Evolutionary conservation across 148 eudicot genomes (phyloP), one percentile per base, ranked within the genome.

Genomic region (Camellia lanceoleosa): DNA sequence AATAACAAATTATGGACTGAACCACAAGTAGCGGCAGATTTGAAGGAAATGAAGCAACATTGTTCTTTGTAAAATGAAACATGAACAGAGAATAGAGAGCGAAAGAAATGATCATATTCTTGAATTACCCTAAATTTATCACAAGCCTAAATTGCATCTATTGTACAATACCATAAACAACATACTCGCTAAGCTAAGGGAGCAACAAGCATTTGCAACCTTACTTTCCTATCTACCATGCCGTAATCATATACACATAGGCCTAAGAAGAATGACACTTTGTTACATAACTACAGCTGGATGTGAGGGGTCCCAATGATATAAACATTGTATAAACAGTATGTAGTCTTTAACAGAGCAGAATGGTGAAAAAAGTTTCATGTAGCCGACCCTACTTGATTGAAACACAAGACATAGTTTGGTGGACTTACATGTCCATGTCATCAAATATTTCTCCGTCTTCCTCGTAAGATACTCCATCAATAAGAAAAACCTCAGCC

Each of bases 381-480:
- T 1, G 38, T 30, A 30, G 1, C 38, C 38, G 38, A 30, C 38
- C 38, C 38, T 30, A 30, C 38, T 30, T 30, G 38, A 30, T 30
- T 30, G 38, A 30, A 30, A 30, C 38, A 30, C 38, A 30, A 30
- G 38, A 30, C 38, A 30, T 30, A 30, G 38, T 30, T 30, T 30
- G 38, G 38, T 64, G 52, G 71, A 79, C 70, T 86, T 77, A 96
- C 58, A 93, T 92, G 85, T 93, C 99, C 99, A 96, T 96, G 87
- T 83, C 87, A 77, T 92, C 97, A 63, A 93, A 96, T 83, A 96
- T 93, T 73, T 91, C 92, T 64, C 85, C 94, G 77, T 93, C 92
- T 71, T 88, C 98, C 83, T 90, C 95, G 2, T 76, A 83, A 77
- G 60, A 68, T 58, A 80, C 80, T 66, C 87, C 94, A 49, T 89